A percentile compares a stretch with the other conserved stretches of the same genome.
Evolutionary conservation across 805 yeast species (phyloP).

Genomic region (Starmerella potacharoeniae): DNA sequence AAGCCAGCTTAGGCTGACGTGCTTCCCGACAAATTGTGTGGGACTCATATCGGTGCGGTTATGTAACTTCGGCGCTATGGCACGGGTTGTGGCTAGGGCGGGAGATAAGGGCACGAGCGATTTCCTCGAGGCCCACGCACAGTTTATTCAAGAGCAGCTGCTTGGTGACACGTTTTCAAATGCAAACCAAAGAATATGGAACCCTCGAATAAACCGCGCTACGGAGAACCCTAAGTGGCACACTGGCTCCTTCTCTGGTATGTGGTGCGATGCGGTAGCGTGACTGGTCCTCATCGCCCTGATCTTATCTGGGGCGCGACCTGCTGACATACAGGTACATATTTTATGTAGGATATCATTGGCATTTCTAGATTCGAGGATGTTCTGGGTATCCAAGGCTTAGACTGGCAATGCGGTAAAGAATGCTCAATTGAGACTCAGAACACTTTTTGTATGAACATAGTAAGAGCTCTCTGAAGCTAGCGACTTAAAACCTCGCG

Average conservation of each 20-base stretch:
- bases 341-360: not conserved
- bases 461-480: no score
- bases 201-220: no score
- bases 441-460: no score
- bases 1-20: not conserved
- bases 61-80: not conserved
- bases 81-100: conserved; percentile 3
- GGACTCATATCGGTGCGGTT: not conserved
- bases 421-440: no score
- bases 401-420: no score
- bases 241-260: not conserved
- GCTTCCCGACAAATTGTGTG: not conserved
- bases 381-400: not conserved
- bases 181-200: no score
- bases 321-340: not conserved
- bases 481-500: no score
- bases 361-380: not conserved
- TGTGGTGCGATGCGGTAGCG: not conserved
- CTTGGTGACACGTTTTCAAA: no score
- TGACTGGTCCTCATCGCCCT: not conserved
- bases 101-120: not conserved
- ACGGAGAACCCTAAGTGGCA: no score
- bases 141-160: no score
- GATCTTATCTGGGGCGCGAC: conserved; percentile 1
- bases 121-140: not conserved